These are phyloP conservation scores for Cryphonectria japonica DNA, from an alignment of 2,329 filamentous ascomycete genomes.

Conservation along the genomic window DNA sequence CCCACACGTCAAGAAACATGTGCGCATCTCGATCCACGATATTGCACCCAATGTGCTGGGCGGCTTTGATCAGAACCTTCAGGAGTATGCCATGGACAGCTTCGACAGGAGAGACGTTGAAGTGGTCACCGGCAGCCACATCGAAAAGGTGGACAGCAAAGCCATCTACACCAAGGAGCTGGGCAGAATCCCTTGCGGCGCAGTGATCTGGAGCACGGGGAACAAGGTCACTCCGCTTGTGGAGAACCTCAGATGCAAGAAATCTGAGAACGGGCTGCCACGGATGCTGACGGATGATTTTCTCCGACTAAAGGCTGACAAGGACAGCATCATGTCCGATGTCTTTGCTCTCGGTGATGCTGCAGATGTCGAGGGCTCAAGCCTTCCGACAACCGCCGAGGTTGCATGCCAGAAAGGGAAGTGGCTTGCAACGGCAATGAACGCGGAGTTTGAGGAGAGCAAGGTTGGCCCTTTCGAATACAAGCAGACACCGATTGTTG, in stretches of 20 bases:
- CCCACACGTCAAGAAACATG: slow-evolving; percentile 25
- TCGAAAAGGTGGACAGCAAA: slow-evolving; percentile 20
- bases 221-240: slow-evolving; percentile 21
- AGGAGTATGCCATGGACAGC: slow-evolving; percentile 27
- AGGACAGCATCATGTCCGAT: slow-evolving; percentile 6
- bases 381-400: slow-evolving; percentile 25
- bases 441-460: slow-evolving; percentile 17
- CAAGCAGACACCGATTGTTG: slow-evolving; percentile 21
- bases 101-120: slow-evolving; percentile 24
- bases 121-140: slow-evolving; percentile 24
- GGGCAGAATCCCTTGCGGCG: slow-evolving; percentile 15
- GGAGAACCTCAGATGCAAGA: slow-evolving; percentile 18
- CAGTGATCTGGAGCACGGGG: slow-evolving; percentile 23
- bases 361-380: slow-evolving; percentile 22
- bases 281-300: slow-evolving; percentile 23
- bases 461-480: slow-evolving; percentile 17
- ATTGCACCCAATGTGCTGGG: slow-evolving; percentile 21
- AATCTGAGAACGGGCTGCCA: slow-evolving; percentile 17
- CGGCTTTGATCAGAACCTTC: slow-evolving; percentile 24
- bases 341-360: slow-evolving; percentile 26
- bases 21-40: slow-evolving; percentile 25
- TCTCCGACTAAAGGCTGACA: slow-evolving; percentile 9
- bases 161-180: slow-evolving; percentile 24
- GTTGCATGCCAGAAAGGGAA: slow-evolving; percentile 27
- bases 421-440: slow-evolving; percentile 24